Evolutionary conservation across 2,329 filamentous ascomycete species (phyloP).

Genomic region (Fusarium abutilonis): DNA sequence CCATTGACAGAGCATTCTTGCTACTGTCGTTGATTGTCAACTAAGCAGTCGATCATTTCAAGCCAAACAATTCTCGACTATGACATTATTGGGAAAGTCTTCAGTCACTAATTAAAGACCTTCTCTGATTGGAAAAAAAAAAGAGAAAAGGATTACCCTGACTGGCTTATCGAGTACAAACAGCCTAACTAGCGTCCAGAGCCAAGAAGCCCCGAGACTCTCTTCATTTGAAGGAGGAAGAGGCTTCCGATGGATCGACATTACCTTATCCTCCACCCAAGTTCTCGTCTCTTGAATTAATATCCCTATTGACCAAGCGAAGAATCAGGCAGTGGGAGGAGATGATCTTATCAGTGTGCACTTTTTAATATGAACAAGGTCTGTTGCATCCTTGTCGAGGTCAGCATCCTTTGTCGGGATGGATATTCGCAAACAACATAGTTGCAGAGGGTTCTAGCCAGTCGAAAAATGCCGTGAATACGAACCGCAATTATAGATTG

Average conservation of each 20-base stretch:
- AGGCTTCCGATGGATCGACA: slow-evolving; percentile 39
- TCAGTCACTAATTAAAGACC: slow-evolving; percentile 10
- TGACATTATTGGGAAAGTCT: no score
- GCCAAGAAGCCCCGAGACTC: slow-evolving; percentile 34
- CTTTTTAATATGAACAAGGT: background rate
- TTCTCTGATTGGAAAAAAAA: slow-evolving; percentile 24
- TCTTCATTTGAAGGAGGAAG: slow-evolving; percentile 36
- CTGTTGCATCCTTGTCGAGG: background rate
- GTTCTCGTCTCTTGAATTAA: background rate
- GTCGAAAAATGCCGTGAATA: slow-evolving; percentile 22
- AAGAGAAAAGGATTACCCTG: no score
- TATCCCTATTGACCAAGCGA: background rate
- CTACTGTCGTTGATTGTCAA: background rate
- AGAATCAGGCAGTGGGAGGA: background rate
- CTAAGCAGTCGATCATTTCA: slow-evolving; percentile 7
- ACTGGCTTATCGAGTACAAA: slow-evolving; percentile 17
- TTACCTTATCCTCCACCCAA: slow-evolving; percentile 22
- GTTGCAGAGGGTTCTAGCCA: slow-evolving; percentile 16
- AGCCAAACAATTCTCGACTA: background rate
- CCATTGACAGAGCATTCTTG: background rate
- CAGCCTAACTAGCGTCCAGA: slow-evolving; percentile 17
- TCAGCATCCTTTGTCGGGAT: background rate
- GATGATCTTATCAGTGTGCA: background rate
- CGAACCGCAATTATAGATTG: slow-evolving; percentile 31
- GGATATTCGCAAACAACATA: background rate